phyloP scores from a whole-genome alignment of 1,284 basidiomycete genomes.

The Pseudozyma tsukubaensis region DNA sequence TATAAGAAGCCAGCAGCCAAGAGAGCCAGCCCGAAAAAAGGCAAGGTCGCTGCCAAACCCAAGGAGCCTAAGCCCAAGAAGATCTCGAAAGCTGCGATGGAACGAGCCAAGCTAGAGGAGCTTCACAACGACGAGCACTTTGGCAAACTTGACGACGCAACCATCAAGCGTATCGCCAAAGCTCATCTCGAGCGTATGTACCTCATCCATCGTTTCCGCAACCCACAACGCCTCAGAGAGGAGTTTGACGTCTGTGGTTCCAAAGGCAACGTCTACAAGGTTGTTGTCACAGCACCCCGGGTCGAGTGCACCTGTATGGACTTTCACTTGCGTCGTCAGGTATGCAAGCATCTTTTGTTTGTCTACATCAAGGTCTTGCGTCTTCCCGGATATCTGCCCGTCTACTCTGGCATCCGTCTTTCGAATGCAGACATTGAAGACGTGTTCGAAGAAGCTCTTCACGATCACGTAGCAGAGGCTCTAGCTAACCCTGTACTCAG shows the following conservation, averaged over 20 bases:
- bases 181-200: conserved; percentile 33
- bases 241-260: conserved; percentile 42
- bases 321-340: conserved; percentile 17
- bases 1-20: conserved; percentile 21
- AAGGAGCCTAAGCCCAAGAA: conserved; percentile 35
- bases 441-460: conserved; percentile 25
- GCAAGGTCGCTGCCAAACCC: conserved; percentile 1
- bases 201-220: conserved; percentile 36
- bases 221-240: conserved; percentile 9
- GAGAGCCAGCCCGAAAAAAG: conserved; percentile 5
- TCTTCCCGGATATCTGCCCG: conserved; percentile 25
- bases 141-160: conserved; percentile 21
- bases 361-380: conserved; percentile 47
- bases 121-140: conserved; percentile 31
- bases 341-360: conserved; percentile 46
- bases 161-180: conserved; percentile 36
- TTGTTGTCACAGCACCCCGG: conserved; percentile 14
- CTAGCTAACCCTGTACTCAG: conserved; percentile 33
- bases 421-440: conserved; percentile 14
- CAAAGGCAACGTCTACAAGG: conserved; percentile 45
- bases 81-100: conserved; percentile 14
- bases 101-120: conserved; percentile 32
- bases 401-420: conserved; percentile 16
- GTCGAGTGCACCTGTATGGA: conserved; percentile 40
- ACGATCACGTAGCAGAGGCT: conserved; percentile 29